phyloP scores from a whole-genome alignment of 345 rosid species.

The Eucalyptus erythrocorys region DNA sequence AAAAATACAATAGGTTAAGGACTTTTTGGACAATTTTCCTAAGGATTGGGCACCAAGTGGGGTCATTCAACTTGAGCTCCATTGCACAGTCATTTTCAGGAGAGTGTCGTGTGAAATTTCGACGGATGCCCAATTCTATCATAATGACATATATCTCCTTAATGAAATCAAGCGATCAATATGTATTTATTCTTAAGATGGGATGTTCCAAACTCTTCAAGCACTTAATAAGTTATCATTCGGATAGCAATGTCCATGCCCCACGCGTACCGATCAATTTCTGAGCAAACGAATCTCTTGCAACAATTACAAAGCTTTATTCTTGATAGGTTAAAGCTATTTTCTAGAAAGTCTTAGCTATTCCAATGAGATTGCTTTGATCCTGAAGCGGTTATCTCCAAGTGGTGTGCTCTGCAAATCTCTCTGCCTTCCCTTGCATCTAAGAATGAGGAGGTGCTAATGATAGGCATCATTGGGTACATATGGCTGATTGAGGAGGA shows the following conservation, averaged over 20 bases:
- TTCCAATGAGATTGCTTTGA: too few species aligned
- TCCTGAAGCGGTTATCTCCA: too few species aligned
- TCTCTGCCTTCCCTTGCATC: background rate
- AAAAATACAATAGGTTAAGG: accelerated
- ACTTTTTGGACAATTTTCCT: too few species aligned
- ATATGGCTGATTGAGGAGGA: background rate
- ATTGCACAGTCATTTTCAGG: background rate
- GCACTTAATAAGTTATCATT: background rate
- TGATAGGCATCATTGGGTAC: background rate
- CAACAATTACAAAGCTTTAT: too few species aligned
- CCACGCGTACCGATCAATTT: accelerated
- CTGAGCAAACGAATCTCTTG: background rate
- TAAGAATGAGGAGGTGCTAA: background rate
- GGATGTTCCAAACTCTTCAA: background rate
- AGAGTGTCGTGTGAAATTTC: background rate
- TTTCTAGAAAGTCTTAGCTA: too few species aligned
- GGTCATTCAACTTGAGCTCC: background rate
- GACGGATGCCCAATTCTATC: accelerated
- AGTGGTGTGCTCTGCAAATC: background rate
- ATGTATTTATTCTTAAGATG: too few species aligned
- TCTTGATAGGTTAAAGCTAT: too few species aligned
- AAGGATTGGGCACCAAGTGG: accelerated
- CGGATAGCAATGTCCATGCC: background rate
- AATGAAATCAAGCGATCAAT: background rate
- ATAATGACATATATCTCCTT: background rate